Percentiles rank a stretch among this genome's conserved stretches.
phyloP scores from a whole-genome alignment of 148 eudicot genomes.

The Agrostemma githago region DNA sequence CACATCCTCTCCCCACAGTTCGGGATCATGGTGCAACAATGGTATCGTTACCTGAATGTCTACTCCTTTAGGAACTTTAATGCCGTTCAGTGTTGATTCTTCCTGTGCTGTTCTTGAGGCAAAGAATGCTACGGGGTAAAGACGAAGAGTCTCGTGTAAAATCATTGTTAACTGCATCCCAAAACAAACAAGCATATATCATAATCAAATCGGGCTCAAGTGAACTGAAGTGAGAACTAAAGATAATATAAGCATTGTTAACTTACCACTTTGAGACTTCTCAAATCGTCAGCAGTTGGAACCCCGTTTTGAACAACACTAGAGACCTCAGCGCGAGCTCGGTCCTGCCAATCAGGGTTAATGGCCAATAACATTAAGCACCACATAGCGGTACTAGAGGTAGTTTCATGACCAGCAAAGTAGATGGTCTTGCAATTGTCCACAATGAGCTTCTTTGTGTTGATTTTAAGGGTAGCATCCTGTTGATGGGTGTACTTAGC shows the following conservation, averaged over 20 bases:
- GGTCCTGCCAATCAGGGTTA: slow-evolving; percentile 60
- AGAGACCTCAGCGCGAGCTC: slow-evolving; percentile 43
- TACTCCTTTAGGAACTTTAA: slow-evolving; percentile 38
- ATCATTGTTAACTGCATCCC: slow-evolving; percentile 45
- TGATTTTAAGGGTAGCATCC: slow-evolving; percentile 20
- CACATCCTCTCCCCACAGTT: slow-evolving; percentile 24
- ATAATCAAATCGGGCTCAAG: no score
- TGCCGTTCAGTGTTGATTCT: slow-evolving; percentile 33
- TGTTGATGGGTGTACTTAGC: slow-evolving; percentile 29
- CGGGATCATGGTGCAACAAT: slow-evolving; percentile 19
- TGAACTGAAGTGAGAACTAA: no score
- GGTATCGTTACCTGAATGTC: slow-evolving; percentile 32
- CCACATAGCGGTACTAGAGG: slow-evolving; percentile 52
- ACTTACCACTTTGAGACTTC: slow-evolving; percentile 44
- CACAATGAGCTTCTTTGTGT: slow-evolving; percentile 38
- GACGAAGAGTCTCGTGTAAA: slow-evolving; percentile 48
- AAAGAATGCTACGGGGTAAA: slow-evolving; percentile 46
- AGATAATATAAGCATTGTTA: not conserved
- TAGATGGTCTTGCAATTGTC: slow-evolving; percentile 69
- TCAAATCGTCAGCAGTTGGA: slow-evolving; percentile 33
- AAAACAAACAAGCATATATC: not conserved
- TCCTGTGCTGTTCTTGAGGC: slow-evolving; percentile 36
- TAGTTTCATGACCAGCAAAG: slow-evolving; percentile 61
- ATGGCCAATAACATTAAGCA: slow-evolving; percentile 47
- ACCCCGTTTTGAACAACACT: slow-evolving; percentile 27